Evolutionary conservation across 2,329 filamentous ascomycete species (phyloP).

Genomic region (Aspergillus tamarii): DNA sequence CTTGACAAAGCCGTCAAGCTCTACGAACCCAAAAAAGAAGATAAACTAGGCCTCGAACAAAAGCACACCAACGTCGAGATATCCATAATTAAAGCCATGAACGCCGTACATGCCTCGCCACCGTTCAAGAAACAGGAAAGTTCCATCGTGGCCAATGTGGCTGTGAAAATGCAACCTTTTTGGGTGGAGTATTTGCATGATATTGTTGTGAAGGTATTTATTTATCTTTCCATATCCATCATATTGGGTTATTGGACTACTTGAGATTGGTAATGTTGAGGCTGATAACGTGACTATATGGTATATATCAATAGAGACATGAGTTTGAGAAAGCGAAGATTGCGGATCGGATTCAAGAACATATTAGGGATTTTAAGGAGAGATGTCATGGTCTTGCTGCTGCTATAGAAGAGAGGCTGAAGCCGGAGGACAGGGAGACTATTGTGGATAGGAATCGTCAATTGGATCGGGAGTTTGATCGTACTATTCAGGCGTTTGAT

Average conservation of each 20-base stretch:
- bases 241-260: too few relatives aligned
- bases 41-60: background rate
- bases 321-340: background rate
- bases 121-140: background rate
- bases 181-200: background rate
- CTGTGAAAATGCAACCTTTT: background rate
- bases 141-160: background rate
- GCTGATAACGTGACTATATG: too few relatives aligned
- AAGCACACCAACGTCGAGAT: background rate
- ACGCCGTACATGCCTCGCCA: background rate
- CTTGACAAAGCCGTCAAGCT: background rate
- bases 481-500: background rate
- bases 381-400: background rate
- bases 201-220: background rate
- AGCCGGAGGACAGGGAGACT: background rate
- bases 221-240: background rate
- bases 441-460: background rate
- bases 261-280: too few relatives aligned
- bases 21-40: background rate
- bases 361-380: background rate
- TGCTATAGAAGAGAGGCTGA: background rate
- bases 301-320: background rate
- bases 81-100: background rate
- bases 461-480: background rate
- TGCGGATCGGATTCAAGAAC: background rate